Base-by-base conservation (phyloP, 2,329 filamentous ascomycete species). In the Ilyonectria mors-panacis region DNA sequence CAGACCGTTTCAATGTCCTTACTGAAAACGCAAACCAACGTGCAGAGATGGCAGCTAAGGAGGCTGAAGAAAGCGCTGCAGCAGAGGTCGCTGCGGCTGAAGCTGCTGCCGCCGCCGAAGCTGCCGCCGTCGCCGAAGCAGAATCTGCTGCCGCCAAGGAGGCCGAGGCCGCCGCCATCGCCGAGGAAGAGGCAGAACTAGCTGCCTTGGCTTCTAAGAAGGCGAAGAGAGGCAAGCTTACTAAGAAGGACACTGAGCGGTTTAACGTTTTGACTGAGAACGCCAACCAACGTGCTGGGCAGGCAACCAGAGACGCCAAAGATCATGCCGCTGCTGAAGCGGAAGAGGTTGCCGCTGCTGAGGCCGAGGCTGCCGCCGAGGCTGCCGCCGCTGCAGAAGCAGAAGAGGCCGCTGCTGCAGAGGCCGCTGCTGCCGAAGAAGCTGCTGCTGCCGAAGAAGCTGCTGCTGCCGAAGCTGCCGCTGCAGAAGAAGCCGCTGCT, bases 91-190 rank as follows among this genome's bases (percentile, higher is more conserved):
- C 64, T 6, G 62, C 71, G 23, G 47, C 30, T 53, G 71, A 72
- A 9, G 69, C 73, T 13, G 71, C 64, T 47, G 47, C 63, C 35
- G 59, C 59, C 9, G 42, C 58, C 15, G 76, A 81, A 48, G 78
- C 81, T 64, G 73, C 76, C 15, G 79, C 84, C 56, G 74, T 82
- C 6, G 79, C 75, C 13, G 73, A 74, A 2, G 76, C 84, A 9
- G 83, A 82, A 48, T 78, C 80, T 10, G 53, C 54, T 10, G 63
- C 63, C 2, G 63, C 58, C 30, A 87, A 85, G 71, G 86, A 85
- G 70, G 81, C 81, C 2, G 64, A 66, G 15, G 63, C 48, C 19
- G 67, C 70, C 5, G 54, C 35, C 7, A 69, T 76, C 47, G 69
- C 69, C 2, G 64, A 66, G 21, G 76, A 78, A 45, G 75, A 77